Conservation (phyloP, 2,329 filamentous ascomycete species). For the Leptographium flavum region DNA sequence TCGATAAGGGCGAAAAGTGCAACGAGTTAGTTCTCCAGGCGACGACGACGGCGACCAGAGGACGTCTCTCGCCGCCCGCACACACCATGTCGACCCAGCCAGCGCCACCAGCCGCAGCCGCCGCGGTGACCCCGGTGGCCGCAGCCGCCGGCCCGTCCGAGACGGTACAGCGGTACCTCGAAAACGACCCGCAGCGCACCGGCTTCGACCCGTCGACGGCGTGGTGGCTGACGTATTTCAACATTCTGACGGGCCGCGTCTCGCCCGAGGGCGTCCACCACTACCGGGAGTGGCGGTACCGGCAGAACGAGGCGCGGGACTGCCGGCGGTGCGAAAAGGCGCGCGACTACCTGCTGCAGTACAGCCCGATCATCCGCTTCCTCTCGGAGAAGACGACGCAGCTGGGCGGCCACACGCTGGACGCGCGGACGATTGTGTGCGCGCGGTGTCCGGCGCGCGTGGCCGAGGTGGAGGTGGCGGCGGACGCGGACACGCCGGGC, state of each 20-base stretch:
- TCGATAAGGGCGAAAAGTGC: background rate
- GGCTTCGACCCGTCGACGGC: slow-evolving; percentile 46
- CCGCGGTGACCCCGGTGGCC: no score
- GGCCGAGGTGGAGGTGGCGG: slow-evolving; percentile 20
- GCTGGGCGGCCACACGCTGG: slow-evolving; percentile 59
- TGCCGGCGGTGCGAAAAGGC: slow-evolving; percentile 68
- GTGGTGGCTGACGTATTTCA: slow-evolving; percentile 78
- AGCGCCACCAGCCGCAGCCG: background rate
- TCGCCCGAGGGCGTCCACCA: slow-evolving; percentile 53
- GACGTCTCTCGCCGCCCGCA: background rate
- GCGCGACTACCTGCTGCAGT: slow-evolving; percentile 70
- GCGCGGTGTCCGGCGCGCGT: slow-evolving; percentile 54
- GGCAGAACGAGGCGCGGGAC: slow-evolving; percentile 61
- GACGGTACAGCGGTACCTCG: slow-evolving; percentile 15
- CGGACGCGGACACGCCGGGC: slow-evolving; percentile 23
- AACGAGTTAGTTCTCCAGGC: no score
- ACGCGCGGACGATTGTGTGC: slow-evolving; percentile 65
- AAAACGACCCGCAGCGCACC: slow-evolving; percentile 46
- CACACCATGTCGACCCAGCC: background rate
- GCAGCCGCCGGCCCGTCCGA: background rate
- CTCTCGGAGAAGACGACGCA: slow-evolving; percentile 66
- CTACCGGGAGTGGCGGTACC: slow-evolving; percentile 67
- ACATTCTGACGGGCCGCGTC: slow-evolving; percentile 61
- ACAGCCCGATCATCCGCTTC: slow-evolving; percentile 79
- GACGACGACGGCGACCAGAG: no score